These are phyloP conservation scores for Solanum gandarillasii DNA, from an alignment of 257 asterid species.

Conservation along the genomic window DNA sequence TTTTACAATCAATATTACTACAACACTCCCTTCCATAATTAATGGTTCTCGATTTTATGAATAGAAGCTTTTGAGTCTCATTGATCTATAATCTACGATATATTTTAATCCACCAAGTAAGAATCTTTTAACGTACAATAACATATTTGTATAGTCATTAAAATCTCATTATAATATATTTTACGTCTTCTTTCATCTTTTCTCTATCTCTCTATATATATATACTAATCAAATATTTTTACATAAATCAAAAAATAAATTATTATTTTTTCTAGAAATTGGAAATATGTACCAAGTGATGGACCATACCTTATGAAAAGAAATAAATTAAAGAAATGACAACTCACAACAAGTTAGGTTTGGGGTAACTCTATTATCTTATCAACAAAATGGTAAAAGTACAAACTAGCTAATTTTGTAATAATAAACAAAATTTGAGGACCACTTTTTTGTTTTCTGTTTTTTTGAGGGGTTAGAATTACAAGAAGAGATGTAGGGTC, in stretches of 20 bases:
- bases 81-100: accelerated
- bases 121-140: no score
- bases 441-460: neutral
- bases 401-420: neutral
- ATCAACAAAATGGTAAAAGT: neutral
- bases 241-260: neutral
- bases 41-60: neutral
- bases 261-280: neutral
- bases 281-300: neutral
- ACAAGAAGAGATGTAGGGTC: neutral
- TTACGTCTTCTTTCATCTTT: neutral
- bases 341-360: slow-evolving; percentile 2
- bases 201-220: neutral
- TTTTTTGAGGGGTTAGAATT: neutral
- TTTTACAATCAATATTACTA: neutral
- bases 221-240: neutral
- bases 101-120: neutral
- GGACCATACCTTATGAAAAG: neutral
- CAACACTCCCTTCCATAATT: neutral
- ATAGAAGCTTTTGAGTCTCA: neutral
- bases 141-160: neutral
- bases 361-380: neutral
- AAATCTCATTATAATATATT: no score
- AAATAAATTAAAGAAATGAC: slow-evolving; percentile 19
- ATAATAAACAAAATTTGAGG: neutral